Conservation (phyloP, 148 eudicot species). For the Cornus kousa region DNA sequence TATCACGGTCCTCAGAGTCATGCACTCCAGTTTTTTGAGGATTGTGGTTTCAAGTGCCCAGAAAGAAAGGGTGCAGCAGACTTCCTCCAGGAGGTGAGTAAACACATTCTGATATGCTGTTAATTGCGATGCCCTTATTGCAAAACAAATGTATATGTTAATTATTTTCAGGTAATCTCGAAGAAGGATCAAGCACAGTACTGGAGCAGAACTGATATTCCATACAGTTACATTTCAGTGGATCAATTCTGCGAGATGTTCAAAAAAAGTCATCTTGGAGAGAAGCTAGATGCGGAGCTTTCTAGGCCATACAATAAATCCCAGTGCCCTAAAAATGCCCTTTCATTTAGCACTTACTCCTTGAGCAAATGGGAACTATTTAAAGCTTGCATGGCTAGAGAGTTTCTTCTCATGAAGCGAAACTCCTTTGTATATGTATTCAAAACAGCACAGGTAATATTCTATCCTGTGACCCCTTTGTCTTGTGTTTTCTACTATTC, state of each 20-base stretch:
- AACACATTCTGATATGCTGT: background rate
- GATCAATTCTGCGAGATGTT: conserved; percentile 46
- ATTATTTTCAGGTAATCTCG: conserved; percentile 56
- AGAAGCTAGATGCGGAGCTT: conserved; percentile 43
- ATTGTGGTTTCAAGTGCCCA: conserved; percentile 74
- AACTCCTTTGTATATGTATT: conserved; percentile 65
- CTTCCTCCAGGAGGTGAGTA: conserved; percentile 78
- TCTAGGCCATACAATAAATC: conserved; percentile 44
- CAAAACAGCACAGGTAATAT: conserved; percentile 62
- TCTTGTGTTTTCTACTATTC: conserved; percentile 2
- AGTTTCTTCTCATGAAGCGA: conserved; percentile 70
- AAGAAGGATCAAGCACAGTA: conserved; percentile 76
- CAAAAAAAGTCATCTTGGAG: conserved; percentile 49
- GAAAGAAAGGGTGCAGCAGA: conserved; percentile 81
- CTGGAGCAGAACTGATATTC: conserved; percentile 45
- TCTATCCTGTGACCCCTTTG: background rate
- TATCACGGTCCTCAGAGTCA: conserved; percentile 65
- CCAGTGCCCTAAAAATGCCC: conserved; percentile 39
- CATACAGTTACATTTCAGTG: conserved; percentile 49
- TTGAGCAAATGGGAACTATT: conserved; percentile 64
- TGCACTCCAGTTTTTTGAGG: conserved; percentile 53
- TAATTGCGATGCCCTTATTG: background rate
- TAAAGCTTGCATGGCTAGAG: conserved; percentile 73
- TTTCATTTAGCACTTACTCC: conserved; percentile 46
- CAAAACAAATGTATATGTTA: background rate